Evolutionary conservation across 2,329 filamentous ascomycete genomes (phyloP), one percentile per base, ranked within the genome.

Genomic region (Clonostachys rosea): DNA sequence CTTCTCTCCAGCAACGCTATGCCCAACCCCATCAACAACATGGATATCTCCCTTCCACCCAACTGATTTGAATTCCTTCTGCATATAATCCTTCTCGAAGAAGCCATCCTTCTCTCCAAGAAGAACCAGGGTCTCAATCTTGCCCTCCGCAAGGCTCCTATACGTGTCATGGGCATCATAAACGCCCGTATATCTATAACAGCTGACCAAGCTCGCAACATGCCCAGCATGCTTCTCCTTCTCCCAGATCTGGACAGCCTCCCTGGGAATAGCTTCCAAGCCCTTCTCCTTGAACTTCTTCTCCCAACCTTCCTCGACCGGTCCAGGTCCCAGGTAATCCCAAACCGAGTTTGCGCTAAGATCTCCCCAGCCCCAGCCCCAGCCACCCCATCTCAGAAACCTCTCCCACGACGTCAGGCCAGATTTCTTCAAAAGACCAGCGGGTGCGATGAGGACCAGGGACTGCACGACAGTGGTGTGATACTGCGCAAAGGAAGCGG

Each of bases 201-300:
- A 64, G 0, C 59, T 69, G 16, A 76, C 63, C 1, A 79, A 70
- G 34, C 68, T 71, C 1, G 68, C 68, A 4, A 51, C 17, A 50
- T 79, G 73, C 0, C 75, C 75, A 3, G 51, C 18, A 52, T 80
- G 76, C 7, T 72, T 78, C 62, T 76, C 76, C 79, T 0, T 66
- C 64, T n/a, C 63, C 57, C 2, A 79, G 54, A 0, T 73, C 73
- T 48, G 24, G 24, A 30, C 24, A 30, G 24, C 24, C 9, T 9
- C 24, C 3, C 9, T 30, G 9, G 24, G 24, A 30, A 72, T 64
- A 0, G 73, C 68, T 1, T 78, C 74, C 0, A 79, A 56, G 39
- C 75, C 67, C 0, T 73, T 71, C 1, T 50, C 53, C 0, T 20
- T 48, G 5, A 74, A 65, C 16, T 64, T 63, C 40, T 73, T 61